These are phyloP conservation scores for Cutaneotrichosporon sp. DNA, from an alignment of 1,284 basidiomycete genomes.

Conservation along the genomic window DNA sequence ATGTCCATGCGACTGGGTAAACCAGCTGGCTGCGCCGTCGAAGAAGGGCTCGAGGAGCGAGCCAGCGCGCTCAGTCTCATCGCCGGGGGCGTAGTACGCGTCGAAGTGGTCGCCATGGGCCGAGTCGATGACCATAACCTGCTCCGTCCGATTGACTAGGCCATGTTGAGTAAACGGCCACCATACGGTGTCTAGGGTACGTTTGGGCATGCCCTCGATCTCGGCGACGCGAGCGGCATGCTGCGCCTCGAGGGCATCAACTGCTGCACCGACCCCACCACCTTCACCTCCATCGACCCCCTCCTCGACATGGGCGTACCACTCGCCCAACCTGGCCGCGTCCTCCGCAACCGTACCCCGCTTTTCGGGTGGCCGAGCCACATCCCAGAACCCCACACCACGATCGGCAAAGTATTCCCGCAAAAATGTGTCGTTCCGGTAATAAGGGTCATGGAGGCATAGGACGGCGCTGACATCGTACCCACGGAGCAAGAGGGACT, in stretches of 20 bases:
- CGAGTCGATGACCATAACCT: slow-evolving; percentile 88
- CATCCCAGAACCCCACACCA: slow-evolving; percentile 38
- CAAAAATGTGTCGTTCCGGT: slow-evolving; percentile 81
- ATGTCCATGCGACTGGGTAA: slow-evolving; percentile 93
- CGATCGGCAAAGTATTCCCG: slow-evolving; percentile 69
- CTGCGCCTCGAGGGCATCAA: slow-evolving; percentile 60
- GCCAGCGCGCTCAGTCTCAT: slow-evolving; percentile 12
- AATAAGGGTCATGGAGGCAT: slow-evolving; percentile 80
- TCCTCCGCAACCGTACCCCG: slow-evolving; percentile 59
- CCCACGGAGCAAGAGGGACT: slow-evolving; percentile 81
- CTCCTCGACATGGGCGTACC: slow-evolving; percentile 56
- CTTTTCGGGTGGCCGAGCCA: slow-evolving; percentile 42
- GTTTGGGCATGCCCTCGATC: slow-evolving; percentile 69
- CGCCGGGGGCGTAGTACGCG: slow-evolving; percentile 52
- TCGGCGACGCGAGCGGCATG: slow-evolving; percentile 64
- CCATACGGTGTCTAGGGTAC: slow-evolving; percentile 79
- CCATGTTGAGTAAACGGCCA: slow-evolving; percentile 98
- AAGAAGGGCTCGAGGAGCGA: slow-evolving; percentile 64
- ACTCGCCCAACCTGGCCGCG: slow-evolving; percentile 57
- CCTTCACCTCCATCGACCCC: background rate
- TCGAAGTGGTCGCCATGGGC: slow-evolving; percentile 83
- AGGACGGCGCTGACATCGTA: slow-evolving; percentile 85
- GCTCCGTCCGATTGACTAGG: slow-evolving; percentile 57
- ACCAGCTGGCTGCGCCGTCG: slow-evolving; percentile 95
- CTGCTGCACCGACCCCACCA: slow-evolving; percentile 53